phyloP scores from a whole-genome alignment of 805 yeast genomes.

The Yamadazyma phyllophila region DNA sequence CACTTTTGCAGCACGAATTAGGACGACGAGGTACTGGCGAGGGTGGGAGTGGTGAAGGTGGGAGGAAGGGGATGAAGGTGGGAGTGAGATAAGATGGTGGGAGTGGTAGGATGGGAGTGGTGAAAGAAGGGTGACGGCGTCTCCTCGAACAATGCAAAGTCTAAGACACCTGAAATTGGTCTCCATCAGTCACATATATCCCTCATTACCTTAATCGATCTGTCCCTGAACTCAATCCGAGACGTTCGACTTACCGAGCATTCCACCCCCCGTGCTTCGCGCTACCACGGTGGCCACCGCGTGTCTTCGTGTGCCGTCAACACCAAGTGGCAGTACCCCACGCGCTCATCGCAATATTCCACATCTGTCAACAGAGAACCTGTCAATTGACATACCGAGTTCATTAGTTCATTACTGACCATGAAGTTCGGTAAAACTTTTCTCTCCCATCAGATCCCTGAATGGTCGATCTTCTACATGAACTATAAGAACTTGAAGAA shows the following conservation, averaged over 20 bases:
- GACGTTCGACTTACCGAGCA: not conserved
- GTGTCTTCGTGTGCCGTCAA: no score
- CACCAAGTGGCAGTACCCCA: not conserved
- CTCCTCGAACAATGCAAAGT: no score
- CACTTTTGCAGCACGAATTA: not conserved
- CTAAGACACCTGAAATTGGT: no score
- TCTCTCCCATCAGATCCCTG: slow-evolving; percentile 85
- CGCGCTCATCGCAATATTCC: slow-evolving; percentile 1
- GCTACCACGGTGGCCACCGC: no score
- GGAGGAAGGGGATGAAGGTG: no score
- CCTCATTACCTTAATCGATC: no score
- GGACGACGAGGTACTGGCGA: no score
- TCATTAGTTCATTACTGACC: not conserved
- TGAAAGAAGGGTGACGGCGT: no score
- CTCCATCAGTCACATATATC: no score
- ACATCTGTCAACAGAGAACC: not conserved
- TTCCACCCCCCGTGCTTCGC: not conserved
- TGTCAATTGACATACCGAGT: not conserved
- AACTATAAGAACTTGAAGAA: slow-evolving; percentile 84
- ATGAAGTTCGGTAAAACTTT: slow-evolving; percentile 85
- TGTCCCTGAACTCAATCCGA: not conserved
- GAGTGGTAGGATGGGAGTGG: no score
- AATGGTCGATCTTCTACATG: slow-evolving; percentile 82
- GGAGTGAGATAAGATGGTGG: no score
- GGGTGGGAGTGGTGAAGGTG: no score